These are phyloP conservation scores for Cytospora piceae DNA, from an alignment of 2,329 filamentous ascomycete species.

Conservation along the genomic window DNA sequence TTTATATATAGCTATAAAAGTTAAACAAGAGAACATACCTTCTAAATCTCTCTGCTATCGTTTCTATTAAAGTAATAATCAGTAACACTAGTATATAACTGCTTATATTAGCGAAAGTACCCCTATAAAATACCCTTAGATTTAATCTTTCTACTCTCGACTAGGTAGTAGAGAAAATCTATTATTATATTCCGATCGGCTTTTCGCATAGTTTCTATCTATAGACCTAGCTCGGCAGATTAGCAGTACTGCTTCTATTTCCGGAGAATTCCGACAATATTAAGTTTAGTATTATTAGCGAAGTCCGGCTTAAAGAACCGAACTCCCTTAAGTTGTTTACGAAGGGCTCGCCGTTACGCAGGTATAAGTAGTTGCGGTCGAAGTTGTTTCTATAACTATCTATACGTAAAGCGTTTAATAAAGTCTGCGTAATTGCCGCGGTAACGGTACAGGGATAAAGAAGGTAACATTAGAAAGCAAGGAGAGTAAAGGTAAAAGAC, in stretches of 20 bases:
- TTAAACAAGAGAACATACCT: conserved; percentile 14
- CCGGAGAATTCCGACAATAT: conserved; percentile 28
- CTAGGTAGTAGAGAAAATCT: conserved; percentile 37
- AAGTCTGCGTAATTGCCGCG: conserved; percentile 15
- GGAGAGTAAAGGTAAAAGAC: neutral
- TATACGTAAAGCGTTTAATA: conserved; percentile 24
- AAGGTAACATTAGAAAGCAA: neutral
- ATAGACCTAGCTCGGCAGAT: conserved; percentile 11
- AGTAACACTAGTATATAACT: conserved; percentile 35
- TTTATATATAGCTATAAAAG: conserved; percentile 4
- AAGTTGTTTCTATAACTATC: conserved; percentile 15
- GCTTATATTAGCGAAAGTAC: conserved; percentile 38
- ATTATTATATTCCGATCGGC: conserved; percentile 27
- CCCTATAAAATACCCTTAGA: conserved; percentile 33
- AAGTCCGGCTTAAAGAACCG: conserved; percentile 30
- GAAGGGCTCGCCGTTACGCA: conserved; percentile 26
- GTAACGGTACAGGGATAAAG: neutral
- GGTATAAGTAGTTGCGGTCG: conserved; percentile 5
- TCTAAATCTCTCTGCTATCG: conserved; percentile 32
- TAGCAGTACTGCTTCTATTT: conserved; percentile 31
- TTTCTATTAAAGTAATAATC: conserved; percentile 35
- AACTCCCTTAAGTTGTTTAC: conserved; percentile 23
- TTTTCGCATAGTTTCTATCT: conserved; percentile 11
- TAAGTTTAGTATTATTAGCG: too few species aligned
- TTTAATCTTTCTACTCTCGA: conserved; percentile 33